These are phyloP conservation scores for Gastrolobium bilobum DNA, from an alignment of 306 rosid genomes.

Conservation along the genomic window DNA sequence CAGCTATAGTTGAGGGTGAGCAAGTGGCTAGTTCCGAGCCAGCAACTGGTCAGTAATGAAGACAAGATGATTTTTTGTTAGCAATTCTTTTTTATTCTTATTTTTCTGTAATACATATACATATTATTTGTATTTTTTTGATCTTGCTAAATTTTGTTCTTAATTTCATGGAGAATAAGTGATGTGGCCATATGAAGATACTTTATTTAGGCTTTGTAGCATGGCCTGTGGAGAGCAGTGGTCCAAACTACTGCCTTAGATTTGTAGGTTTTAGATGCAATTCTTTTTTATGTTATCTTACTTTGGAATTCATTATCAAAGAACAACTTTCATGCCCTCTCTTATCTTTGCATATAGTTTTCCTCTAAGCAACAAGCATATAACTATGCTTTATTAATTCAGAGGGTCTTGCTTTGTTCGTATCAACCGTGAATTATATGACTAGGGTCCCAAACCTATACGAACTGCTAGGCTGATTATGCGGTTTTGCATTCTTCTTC, in stretches of 20 bases:
- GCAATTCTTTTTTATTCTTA: slow-evolving; percentile 21
- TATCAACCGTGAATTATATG: neutral
- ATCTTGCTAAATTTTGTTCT: slow-evolving; percentile 43
- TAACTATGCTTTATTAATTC: slow-evolving; percentile 16
- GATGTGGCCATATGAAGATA: slow-evolving; percentile 52
- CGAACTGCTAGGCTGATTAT: neutral
- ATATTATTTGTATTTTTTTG: slow-evolving; percentile 36
- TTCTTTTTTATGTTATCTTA: slow-evolving; percentile 29
- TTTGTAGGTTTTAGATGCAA: slow-evolving; percentile 56
- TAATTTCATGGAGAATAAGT: slow-evolving; percentile 68
- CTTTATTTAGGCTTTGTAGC: slow-evolving; percentile 53
- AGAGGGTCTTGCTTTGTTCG: slow-evolving; percentile 1
- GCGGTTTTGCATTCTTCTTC: slow-evolving; percentile 5
- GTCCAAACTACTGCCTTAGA: slow-evolving; percentile 51
- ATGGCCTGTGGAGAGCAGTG: slow-evolving; percentile 53
- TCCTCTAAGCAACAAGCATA: neutral
- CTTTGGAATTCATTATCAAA: slow-evolving; percentile 42
- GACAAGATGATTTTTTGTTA: slow-evolving; percentile 25
- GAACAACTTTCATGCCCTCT: slow-evolving; percentile 26
- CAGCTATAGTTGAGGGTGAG: slow-evolving; percentile 53
- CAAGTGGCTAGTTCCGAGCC: slow-evolving; percentile 51
- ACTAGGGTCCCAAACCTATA: slow-evolving; percentile 1
- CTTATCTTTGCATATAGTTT: neutral
- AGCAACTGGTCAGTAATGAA: slow-evolving; percentile 57
- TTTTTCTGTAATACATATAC: neutral